Conservation (phyloP, 2,329 filamentous ascomycete genomes). For the Orbilia brochopaga region DNA sequence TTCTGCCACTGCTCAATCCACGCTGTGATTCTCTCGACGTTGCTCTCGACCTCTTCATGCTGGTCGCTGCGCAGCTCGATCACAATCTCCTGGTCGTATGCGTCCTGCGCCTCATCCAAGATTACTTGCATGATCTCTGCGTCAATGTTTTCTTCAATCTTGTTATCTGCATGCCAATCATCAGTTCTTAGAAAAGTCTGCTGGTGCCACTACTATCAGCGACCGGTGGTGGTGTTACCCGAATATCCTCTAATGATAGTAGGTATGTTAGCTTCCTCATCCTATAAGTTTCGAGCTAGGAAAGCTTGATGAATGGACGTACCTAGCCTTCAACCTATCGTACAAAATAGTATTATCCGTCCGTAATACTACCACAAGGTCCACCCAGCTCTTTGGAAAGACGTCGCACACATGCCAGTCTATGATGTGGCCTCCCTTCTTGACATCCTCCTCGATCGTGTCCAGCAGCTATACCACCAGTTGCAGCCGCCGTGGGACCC, state of each 20-base stretch:
- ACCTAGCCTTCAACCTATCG: slow-evolving; percentile 79
- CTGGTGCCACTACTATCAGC: background rate
- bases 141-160: slow-evolving; percentile 94
- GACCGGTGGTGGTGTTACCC: slow-evolving; percentile 17
- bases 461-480: slow-evolving; percentile 71
- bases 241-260: slow-evolving; percentile 14
- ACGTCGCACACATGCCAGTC: slow-evolving; percentile 99
- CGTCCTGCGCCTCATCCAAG: slow-evolving; percentile 84
- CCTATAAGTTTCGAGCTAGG: background rate
- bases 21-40: slow-evolving; percentile 78
- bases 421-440: slow-evolving; percentile 81
- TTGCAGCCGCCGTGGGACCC: background rate
- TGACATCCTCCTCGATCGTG: slow-evolving; percentile 80
- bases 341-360: slow-evolving; percentile 81
- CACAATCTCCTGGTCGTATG: slow-evolving; percentile 84
- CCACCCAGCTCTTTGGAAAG: slow-evolving; percentile 91
- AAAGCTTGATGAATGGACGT: too few species aligned
- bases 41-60: slow-evolving; percentile 83
- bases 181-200: background rate
- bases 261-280: slow-evolving; percentile 11
- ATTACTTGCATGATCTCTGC: slow-evolving; percentile 97
- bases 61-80: slow-evolving; percentile 85
- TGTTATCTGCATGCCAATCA: slow-evolving; percentile 74
- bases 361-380: slow-evolving; percentile 88
- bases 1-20: slow-evolving; percentile 86